Percentiles rank a stretch among this genome's conserved stretches.
Evolutionary conservation across 1,139 yeast species (phyloP).

Genomic region (Blastobotrys raffinosifermentans): DNA sequence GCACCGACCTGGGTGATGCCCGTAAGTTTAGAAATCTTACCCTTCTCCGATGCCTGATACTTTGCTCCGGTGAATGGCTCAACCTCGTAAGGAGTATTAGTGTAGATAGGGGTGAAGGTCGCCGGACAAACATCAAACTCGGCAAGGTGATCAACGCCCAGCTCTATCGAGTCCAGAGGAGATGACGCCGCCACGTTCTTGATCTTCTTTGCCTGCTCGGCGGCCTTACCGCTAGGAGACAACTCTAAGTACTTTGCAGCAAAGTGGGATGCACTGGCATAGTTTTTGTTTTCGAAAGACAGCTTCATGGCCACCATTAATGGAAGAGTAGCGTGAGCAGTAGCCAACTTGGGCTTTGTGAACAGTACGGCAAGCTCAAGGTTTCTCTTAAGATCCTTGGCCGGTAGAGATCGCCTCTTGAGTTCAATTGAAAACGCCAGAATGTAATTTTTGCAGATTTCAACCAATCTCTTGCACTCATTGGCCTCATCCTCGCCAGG

Average conservation of each 20-base stretch:
- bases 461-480: slow-evolving; percentile 66
- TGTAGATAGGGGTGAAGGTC: slow-evolving; percentile 82
- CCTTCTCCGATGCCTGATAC: slow-evolving; percentile 73
- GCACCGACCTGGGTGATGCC: slow-evolving; percentile 77
- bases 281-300: slow-evolving; percentile 82
- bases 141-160: slow-evolving; percentile 89
- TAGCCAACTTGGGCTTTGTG: slow-evolving; percentile 75
- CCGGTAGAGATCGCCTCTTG: slow-evolving; percentile 72
- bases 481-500: slow-evolving; percentile 67
- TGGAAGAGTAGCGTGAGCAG: slow-evolving; percentile 80
- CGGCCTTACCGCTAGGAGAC: slow-evolving; percentile 59
- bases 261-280: slow-evolving; percentile 81
- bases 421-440: slow-evolving; percentile 87
- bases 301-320: slow-evolving; percentile 93
- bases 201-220: slow-evolving; percentile 82
- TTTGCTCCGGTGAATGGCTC: slow-evolving; percentile 93
- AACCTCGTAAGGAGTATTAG: slow-evolving; percentile 57
- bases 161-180: slow-evolving; percentile 80
- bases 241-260: slow-evolving; percentile 76
- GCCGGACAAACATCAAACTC: slow-evolving; percentile 87
- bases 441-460: slow-evolving; percentile 82
- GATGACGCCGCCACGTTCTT: slow-evolving; percentile 72
- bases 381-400: slow-evolving; percentile 75
- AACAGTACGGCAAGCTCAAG: slow-evolving; percentile 94
- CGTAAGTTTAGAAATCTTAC: slow-evolving; percentile 72